Conservation (phyloP, 495 filamentous ascomycete genomes). For the Hypoxylon crocopeplum region DNA sequence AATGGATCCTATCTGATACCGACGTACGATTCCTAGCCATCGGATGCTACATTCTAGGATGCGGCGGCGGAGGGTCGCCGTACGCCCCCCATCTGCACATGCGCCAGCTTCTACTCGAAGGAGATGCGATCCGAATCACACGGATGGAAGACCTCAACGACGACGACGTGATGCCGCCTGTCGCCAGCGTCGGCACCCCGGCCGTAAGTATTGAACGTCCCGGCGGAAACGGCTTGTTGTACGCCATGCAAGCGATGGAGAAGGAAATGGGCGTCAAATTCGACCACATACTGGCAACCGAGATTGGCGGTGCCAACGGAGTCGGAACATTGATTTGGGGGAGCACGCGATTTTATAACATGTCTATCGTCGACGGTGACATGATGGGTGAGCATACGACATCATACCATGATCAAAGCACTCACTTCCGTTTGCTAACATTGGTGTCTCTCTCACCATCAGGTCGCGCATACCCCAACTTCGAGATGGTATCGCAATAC, state of each 20-base stretch:
- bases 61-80: slow-evolving; percentile 54
- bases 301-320: slow-evolving; percentile 54
- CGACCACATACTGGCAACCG: slow-evolving; percentile 40
- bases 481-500: slow-evolving; percentile 19
- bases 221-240: slow-evolving; percentile 31
- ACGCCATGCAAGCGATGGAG: slow-evolving; percentile 33
- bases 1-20: slow-evolving; percentile 52
- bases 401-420: too few species aligned
- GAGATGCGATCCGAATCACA: slow-evolving; percentile 43
- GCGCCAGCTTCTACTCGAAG: slow-evolving; percentile 44
- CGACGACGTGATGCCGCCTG: slow-evolving; percentile 39
- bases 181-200: slow-evolving; percentile 42
- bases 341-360: slow-evolving; percentile 42
- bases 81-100: slow-evolving; percentile 40
- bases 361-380: slow-evolving; percentile 51
- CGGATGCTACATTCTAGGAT: slow-evolving; percentile 61
- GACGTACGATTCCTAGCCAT: slow-evolving; percentile 58
- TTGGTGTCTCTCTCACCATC: slow-evolving; percentile 41
- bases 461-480: slow-evolving; percentile 40
- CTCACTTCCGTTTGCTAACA: too few species aligned
- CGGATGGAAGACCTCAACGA: slow-evolving; percentile 36
- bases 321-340: slow-evolving; percentile 49
- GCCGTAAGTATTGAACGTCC: slow-evolving; percentile 47
- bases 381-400: slow-evolving; percentile 53
- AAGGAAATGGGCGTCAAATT: slow-evolving; percentile 33